phyloP scores from a whole-genome alignment of 345 rosid genomes.

The Linum usitatissimum region DNA sequence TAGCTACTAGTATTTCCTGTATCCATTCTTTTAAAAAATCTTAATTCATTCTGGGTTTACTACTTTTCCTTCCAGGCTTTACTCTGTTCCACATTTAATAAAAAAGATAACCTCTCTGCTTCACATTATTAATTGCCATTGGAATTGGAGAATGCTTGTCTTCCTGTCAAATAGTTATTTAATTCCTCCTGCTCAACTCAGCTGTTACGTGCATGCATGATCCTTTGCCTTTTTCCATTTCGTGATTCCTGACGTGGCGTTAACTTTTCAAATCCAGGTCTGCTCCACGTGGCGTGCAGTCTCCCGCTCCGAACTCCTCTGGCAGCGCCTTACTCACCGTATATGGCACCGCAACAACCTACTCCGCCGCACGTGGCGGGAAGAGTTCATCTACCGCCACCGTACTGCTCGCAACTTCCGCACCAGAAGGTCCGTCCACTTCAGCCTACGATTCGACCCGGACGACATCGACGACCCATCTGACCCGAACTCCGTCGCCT shows the following conservation, averaged over 20 bases:
- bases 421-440: slow-evolving; percentile 24
- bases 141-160: too few species aligned
- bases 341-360: slow-evolving; percentile 51
- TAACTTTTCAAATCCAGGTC: slow-evolving; percentile 32
- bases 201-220: slow-evolving; percentile 13
- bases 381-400: slow-evolving; percentile 55
- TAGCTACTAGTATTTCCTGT: too few species aligned
- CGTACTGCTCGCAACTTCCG: slow-evolving; percentile 57
- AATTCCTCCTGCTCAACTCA: slow-evolving; percentile 7
- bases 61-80: too few species aligned
- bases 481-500: slow-evolving; percentile 42
- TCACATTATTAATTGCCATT: too few species aligned
- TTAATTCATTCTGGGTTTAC: too few species aligned
- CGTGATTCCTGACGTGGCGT: background rate
- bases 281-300: slow-evolving; percentile 88
- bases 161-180: background rate
- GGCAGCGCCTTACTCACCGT: slow-evolving; percentile 45
- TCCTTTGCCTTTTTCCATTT: too few species aligned
- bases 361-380: slow-evolving; percentile 53
- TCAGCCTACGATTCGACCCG: slow-evolving; percentile 47
- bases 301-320: slow-evolving; percentile 62
- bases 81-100: too few species aligned
- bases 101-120: too few species aligned
- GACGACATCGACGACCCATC: slow-evolving; percentile 36
- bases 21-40: too few species aligned